phyloP scores from a whole-genome alignment of 2,329 filamentous ascomycete genomes.

The Lasiodiplodia hormozganensis region DNA sequence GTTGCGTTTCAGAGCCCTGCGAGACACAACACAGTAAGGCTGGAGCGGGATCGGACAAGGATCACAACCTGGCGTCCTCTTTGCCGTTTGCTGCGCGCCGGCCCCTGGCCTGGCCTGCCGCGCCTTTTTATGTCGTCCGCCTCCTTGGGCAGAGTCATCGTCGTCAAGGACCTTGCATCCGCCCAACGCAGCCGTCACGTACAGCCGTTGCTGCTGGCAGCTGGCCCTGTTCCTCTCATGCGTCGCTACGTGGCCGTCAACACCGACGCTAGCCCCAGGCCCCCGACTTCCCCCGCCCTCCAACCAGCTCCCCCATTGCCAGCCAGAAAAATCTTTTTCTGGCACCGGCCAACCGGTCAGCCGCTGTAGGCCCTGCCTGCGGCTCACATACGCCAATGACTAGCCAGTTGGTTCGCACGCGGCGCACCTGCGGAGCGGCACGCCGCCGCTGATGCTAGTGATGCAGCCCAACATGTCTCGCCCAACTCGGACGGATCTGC shows the following conservation, averaged over 20 bases:
- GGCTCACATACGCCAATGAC: slow-evolving; percentile 23
- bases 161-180: neutral
- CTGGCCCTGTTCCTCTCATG: slow-evolving; percentile 21
- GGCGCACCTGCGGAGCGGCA: slow-evolving; percentile 17
- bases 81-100: neutral
- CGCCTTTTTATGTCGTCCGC: slow-evolving; percentile 13
- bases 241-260: slow-evolving; percentile 23
- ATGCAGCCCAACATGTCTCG: slow-evolving; percentile 28
- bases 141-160: neutral
- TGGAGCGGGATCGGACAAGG: slow-evolving; percentile 12
- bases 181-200: slow-evolving; percentile 1
- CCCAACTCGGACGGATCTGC: slow-evolving; percentile 7
- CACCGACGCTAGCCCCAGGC: slow-evolving; percentile 20
- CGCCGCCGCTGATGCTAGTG: slow-evolving; percentile 22
- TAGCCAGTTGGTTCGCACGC: neutral
- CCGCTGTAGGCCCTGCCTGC: slow-evolving; percentile 25
- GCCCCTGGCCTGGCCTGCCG: neutral
- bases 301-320: slow-evolving; percentile 14
- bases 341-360: slow-evolving; percentile 22
- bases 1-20: slow-evolving; percentile 25
- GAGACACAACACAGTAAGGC: slow-evolving; percentile 11
- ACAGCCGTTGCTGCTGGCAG: neutral
- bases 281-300: slow-evolving; percentile 19
- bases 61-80: slow-evolving; percentile 2
- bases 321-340: slow-evolving; percentile 23